phyloP scores from a whole-genome alignment of 192 early-diverging fungal genomes.

The Linnemannia zychae region DNA sequence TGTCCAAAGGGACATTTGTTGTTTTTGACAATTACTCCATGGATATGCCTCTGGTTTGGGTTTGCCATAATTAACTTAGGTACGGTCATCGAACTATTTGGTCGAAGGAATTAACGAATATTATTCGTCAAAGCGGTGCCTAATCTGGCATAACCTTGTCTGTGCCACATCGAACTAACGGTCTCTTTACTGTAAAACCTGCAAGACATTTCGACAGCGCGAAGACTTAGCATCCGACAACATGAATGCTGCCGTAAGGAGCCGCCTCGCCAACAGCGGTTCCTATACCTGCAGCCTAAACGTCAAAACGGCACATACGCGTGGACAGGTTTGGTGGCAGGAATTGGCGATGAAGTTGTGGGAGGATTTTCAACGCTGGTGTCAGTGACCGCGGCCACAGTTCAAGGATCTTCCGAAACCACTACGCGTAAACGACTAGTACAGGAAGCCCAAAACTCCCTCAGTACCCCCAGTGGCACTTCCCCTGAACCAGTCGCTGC shows the following conservation, averaged over 20 bases:
- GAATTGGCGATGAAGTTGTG: conserved; percentile 1
- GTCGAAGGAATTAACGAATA: conserved; percentile 14
- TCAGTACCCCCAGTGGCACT: too few relatives aligned
- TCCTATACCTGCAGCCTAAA: conserved; percentile 6
- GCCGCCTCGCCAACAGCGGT: conserved; percentile 7
- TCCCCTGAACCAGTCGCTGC: too few relatives aligned
- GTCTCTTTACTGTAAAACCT: conserved; percentile 4
- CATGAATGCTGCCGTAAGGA: neutral
- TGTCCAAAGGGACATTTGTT: neutral
- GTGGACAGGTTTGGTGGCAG: neutral
- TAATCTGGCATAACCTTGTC: conserved; percentile 13
- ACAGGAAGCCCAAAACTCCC: too few relatives aligned
- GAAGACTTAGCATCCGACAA: conserved; percentile 13
- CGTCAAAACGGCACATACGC: conserved; percentile 15
- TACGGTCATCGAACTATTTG: conserved; percentile 5
- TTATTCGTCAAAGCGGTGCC: conserved; percentile 4
- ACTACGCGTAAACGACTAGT: too few relatives aligned
- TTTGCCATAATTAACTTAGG: conserved; percentile 6
- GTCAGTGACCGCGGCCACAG: too few relatives aligned
- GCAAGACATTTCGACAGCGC: neutral
- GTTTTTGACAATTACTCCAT: too few relatives aligned
- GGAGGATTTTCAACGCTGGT: too few relatives aligned
- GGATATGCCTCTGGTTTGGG: too few relatives aligned
- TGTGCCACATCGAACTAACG: conserved; percentile 10
- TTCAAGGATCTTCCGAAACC: too few relatives aligned